Conservation (phyloP, 495 filamentous ascomycete species). For the Trichoderma reesei region DNA sequence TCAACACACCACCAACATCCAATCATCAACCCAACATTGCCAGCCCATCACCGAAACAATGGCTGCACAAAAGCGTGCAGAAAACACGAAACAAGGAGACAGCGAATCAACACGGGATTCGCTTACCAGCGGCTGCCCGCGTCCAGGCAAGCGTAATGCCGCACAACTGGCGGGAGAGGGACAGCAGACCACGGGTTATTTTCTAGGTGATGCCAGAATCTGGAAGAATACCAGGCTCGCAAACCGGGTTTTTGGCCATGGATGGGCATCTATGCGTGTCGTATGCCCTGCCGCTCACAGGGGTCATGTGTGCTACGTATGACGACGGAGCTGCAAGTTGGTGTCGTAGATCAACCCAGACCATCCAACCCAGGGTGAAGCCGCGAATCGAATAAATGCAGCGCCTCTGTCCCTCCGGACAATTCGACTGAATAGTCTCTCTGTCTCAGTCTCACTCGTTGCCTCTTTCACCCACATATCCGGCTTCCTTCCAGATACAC, state of each 20-base stretch:
- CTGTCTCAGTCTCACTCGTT: no score
- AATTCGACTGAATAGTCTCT: not conserved
- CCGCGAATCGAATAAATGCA: slow-evolving; percentile 4
- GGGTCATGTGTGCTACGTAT: slow-evolving; percentile 8
- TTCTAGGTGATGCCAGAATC: not conserved
- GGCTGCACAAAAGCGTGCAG: not conserved
- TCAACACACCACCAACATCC: not conserved
- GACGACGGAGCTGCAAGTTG: not conserved
- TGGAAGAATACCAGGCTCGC: not conserved
- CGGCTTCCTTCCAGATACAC: no score
- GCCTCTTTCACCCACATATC: no score
- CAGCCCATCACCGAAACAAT: no score
- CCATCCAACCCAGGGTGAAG: not conserved
- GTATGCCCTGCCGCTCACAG: not conserved
- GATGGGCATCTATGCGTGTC: not conserved
- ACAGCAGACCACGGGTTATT: not conserved
- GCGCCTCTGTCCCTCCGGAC: not conserved
- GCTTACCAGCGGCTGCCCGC: not conserved
- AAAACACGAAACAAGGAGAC: not conserved
- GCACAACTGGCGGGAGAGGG: not conserved
- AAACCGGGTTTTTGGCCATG: not conserved
- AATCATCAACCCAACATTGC: no score
- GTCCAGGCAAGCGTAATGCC: not conserved
- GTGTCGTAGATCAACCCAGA: not conserved
- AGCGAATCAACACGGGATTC: not conserved